Percentiles rank a stretch among this genome's conserved stretches.
These are phyloP conservation scores for Rhizopus sp. DNA, from an alignment of 371 early-diverging fungal genomes.

Conservation along the genomic window DNA sequence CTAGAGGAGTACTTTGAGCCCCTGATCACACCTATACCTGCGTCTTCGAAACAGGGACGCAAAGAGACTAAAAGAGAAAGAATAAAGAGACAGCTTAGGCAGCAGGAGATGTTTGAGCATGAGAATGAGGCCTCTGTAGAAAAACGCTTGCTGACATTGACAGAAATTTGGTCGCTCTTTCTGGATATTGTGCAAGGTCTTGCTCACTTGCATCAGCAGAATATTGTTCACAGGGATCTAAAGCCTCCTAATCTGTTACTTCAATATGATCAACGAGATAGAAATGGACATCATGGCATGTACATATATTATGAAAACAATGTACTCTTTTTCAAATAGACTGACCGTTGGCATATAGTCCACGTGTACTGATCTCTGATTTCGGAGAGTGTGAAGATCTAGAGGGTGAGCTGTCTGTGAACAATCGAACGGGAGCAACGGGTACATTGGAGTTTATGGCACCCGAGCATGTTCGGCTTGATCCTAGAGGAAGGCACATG, in stretches of 20 bases:
- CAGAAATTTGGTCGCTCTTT: conserved; percentile 84
- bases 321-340: neutral
- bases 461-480: conserved; percentile 69
- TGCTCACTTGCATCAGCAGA: conserved; percentile 79
- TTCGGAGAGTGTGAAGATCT: conserved; percentile 95
- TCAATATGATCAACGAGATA: conserved; percentile 55
- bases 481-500: conserved; percentile 60
- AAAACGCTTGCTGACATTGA: conserved; percentile 57
- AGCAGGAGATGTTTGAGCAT: conserved; percentile 32
- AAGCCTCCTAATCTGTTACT: conserved; percentile 92
- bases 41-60: neutral
- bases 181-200: conserved; percentile 87
- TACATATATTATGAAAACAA: neutral
- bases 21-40: conserved; percentile 2
- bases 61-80: conserved; percentile 42
- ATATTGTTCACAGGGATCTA: conserved; percentile 88
- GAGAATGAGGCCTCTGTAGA: conserved; percentile 13
- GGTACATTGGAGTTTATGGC: conserved; percentile 97
- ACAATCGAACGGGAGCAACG: conserved; percentile 89
- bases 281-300: conserved; percentile 24
- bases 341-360: conserved; percentile 39
- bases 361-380: conserved; percentile 88
- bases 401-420: conserved; percentile 43
- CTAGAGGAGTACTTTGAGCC: conserved; percentile 87
- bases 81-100: conserved; percentile 32